Evolutionary conservation across 2,329 filamentous ascomycete species (phyloP).

Genomic region (Rutstroemia sp.): DNA sequence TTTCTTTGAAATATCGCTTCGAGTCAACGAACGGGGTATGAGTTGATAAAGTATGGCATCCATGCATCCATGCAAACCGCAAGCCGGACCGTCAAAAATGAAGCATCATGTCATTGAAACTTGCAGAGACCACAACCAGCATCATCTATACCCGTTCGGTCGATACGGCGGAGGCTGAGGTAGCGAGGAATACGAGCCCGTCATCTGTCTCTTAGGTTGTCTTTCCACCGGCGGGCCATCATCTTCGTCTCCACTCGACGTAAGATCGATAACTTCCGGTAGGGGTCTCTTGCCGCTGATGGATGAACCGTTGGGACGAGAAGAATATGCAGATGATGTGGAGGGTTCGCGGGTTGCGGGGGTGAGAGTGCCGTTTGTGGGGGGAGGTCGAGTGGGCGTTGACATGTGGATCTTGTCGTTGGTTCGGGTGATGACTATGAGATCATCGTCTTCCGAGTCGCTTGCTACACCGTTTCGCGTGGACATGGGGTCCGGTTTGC

Average conservation of each 20-base stretch:
- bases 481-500: slow-evolving; percentile 15
- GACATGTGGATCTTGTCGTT: slow-evolving; percentile 25
- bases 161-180: background rate
- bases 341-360: slow-evolving; percentile 29
- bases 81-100: no score
- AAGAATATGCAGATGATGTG: slow-evolving; percentile 28
- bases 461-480: slow-evolving; percentile 19
- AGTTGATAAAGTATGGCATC: no score
- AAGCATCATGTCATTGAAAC: background rate
- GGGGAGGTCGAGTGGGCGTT: slow-evolving; percentile 15
- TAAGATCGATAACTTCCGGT: slow-evolving; percentile 46
- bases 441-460: slow-evolving; percentile 39
- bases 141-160: background rate
- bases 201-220: slow-evolving; percentile 28
- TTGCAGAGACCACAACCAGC: background rate
- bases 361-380: slow-evolving; percentile 11
- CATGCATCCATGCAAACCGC: no score
- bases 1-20: no score
- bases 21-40: no score
- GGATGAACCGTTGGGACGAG: slow-evolving; percentile 8
- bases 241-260: slow-evolving; percentile 45
- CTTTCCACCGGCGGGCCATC: slow-evolving; percentile 31
- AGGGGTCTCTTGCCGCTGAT: slow-evolving; percentile 36
- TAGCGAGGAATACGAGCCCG: background rate
- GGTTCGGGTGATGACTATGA: slow-evolving; percentile 39